Evolutionary conservation across 176 grass and related monocot species (phyloP), one percentile per base, ranked within the genome.

Genomic region (Neostapfia colusana): DNA sequence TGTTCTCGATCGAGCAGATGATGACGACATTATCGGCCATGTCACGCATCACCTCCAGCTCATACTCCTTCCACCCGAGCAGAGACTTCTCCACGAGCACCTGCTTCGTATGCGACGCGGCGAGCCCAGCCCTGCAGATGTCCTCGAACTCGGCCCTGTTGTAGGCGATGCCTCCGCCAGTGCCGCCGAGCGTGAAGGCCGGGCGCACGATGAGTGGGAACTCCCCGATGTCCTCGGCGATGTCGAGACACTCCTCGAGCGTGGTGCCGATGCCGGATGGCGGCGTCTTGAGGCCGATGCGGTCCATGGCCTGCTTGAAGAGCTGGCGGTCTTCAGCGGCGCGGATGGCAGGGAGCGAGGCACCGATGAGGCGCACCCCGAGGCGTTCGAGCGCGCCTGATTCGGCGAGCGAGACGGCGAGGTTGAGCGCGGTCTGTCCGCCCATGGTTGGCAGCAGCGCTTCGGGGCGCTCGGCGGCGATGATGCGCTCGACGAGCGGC

Each of bases 1-100:
- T 95, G 48, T 99, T 99, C 89, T 99, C 95, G 25, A 99, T 99
- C 5, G 95, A 99, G 57, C 95, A 99, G 70, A 99, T 99, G 84
- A 99, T 90, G 65, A 99, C 91, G 14, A 99, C 95, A 75, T 99
- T 99, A 77, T 99, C 95, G 0, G 91, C 95, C 67, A 95, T 81
- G 84, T 99, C 95, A 6, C 95, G 87, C 95, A 99, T 99, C 18
- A 99, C 95, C 80, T 99, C 95, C 13, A 99, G 81, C 73, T 99
- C 95, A 57, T 99, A 99, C 83, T 99, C 95, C 81, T 99, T 99
- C 95, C 95, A 99, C 2, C 95, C 95, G 4, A 99, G 95, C 18
- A 99, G 83, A 0, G 95, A 99, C 67, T 99, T 99, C 81, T 99
- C 95, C 2, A 99, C 87, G 7, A 99, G 89, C 13, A 99, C 95